Percentiles rank a stretch among this genome's conserved stretches.
Evolutionary conservation across 2,329 filamentous ascomycete genomes (phyloP).

Genomic region (Arthrobotrys pseudoclavata): DNA sequence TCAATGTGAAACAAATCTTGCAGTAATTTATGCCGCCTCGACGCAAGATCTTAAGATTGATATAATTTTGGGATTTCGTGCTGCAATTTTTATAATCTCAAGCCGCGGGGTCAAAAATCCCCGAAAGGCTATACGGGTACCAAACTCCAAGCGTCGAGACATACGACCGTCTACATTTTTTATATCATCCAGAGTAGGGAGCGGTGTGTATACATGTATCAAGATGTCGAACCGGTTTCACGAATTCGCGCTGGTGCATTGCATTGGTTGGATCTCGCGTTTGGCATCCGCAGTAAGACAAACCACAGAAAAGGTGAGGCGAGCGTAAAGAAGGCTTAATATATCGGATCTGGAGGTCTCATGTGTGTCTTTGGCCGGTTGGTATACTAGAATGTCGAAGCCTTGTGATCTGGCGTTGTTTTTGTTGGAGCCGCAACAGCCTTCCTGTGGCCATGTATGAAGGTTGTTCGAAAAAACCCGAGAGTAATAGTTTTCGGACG

Average conservation of each 20-base stretch:
- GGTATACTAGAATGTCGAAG: background rate
- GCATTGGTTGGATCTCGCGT: conserved; percentile 12
- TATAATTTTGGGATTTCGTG: conserved; percentile 12
- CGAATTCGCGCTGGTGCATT: conserved; percentile 20
- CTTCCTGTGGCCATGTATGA: background rate
- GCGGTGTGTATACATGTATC: background rate
- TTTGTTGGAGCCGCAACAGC: conserved; percentile 28
- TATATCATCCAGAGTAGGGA: background rate
- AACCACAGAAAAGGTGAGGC: conserved; percentile 1
- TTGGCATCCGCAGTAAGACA: background rate
- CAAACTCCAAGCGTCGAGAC: background rate
- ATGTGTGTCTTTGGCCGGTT: background rate
- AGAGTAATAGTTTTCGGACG: no score
- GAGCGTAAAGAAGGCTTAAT: background rate
- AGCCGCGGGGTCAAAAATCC: background rate
- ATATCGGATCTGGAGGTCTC: background rate
- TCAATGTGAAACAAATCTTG: background rate
- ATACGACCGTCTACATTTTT: conserved; percentile 3
- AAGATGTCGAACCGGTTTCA: background rate
- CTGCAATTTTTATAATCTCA: background rate
- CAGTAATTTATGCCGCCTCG: background rate
- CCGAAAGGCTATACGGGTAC: background rate
- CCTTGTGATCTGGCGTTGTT: conserved; percentile 12
- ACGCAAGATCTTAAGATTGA: conserved; percentile 1
- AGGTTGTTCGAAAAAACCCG: background rate